Base-by-base conservation (phyloP, 225 moss, liverwort and hornwort genomes). In the Lunularia cruciata region DNA sequence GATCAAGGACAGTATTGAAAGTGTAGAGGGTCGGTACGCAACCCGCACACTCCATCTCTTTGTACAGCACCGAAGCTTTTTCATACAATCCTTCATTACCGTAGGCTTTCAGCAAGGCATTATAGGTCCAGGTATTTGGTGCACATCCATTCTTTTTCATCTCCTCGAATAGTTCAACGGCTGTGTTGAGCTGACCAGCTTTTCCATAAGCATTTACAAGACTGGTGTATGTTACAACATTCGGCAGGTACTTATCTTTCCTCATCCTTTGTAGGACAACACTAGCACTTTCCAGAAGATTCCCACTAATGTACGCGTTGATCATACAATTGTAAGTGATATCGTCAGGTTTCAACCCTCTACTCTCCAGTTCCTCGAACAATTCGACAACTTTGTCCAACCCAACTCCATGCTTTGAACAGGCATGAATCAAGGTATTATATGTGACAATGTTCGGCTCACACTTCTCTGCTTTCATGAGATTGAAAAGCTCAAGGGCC, bases 51-150 rank as follows among this genome's bases (percentile, higher is more conserved):
- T 88, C 88, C 95, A 95, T 95, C 72, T 90, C 90, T 72, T 79
- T 83, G 75, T 92, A 95, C 77, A 95, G 78, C 23, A 79, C 73
- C 72, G 87, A 74, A 11, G 87, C 92, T 67, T 92, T 86, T 60
- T 92, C 86, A 73, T 86, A 87, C 70, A 84, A 68, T 8, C 95
- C 88, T 75, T 90, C 87, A 27, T 81, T 77, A 25, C 88, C 79
- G 63, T 92, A 95, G 10, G 95, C 95, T 81, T 95, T 95, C 69
- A 95, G 73, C 57, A 95, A 73, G 31, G 95, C 90, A 74, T 95
- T 95, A 59, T 92, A 95, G 8, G 95, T 95, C 95, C 95, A 95
- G 23, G 92, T 85, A 70, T 90, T 95, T 4, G 95, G 95, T 19
- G 83, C 68, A 31, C 90, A 90, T 28, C 95, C 95, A 45, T 87